Base-by-base conservation (phyloP, 208 protist species). In the Balamuthia mandrillaris region DNA sequence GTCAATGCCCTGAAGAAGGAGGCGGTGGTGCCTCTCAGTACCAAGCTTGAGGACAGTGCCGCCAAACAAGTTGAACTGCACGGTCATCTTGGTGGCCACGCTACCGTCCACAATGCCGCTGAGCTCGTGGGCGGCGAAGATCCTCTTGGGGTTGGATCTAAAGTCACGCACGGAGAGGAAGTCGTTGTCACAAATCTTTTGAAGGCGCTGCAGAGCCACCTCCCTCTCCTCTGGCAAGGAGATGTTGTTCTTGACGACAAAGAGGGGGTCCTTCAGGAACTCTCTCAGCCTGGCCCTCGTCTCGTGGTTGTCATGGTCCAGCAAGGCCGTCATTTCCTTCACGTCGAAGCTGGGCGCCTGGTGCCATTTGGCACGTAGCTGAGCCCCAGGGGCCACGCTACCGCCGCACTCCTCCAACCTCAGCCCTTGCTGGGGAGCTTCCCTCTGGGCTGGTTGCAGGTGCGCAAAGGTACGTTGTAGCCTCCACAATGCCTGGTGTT, bases 31-130 rank as follows among this genome's bases (percentile, higher is more conserved):
- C 45, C 82, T 74, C 45, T 91, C 84, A 1, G 91, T 93, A 51
- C 92, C 92, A 16, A 94, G 77, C 45, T 94, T 94, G 5, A 94
- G 52, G 47, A 94, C 89, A 35, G 92, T 91, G 27, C 91, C 92
- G 54, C 90, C 92, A 86, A 93, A 95, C 16, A 95, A 86, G 68
- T 92, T 92, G 56, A 94, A 93, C 51, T 93, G 87, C 24, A 93
- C 90, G 35, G 88, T 91, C 10, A 93, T 77, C 79, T 93, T 93
- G 31, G 91, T 93, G 5, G 90, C 87, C 33, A 89, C 85, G 51
- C 86, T 87, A 45, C 78, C 70, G 54, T 93, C 90, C 1, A 58
- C 37, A 5, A 90, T 51, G 31, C 72, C 88, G 12, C 52, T 81
- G 6, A 91, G 29, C 44, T 91, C 89, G 47, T 91, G 89, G 10